Base-by-base conservation (phyloP, 495 filamentous ascomycete genomes). In the Penicillium macrosclerotiorum region DNA sequence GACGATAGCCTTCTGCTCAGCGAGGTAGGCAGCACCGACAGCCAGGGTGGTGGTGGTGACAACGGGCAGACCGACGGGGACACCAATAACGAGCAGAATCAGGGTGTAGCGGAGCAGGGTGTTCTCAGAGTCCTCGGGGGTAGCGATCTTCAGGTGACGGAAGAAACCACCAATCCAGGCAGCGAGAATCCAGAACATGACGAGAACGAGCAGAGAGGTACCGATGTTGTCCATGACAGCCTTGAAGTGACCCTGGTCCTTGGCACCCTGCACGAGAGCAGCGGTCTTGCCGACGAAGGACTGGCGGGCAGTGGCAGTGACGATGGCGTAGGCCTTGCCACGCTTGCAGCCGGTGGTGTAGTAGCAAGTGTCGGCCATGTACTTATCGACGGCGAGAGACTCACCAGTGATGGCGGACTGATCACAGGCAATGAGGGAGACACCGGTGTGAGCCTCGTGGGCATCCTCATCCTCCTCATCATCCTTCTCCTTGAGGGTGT, bases 191-290 rank as follows among this genome's bases (percentile, higher is more conserved):
- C 73, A 88, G 71, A 80, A 79, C 60, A 86, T 81, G 69, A 88
- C 84, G 41, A 88, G 70, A 59, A 88, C 83, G 47, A 86, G 71
- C 26, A 86, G 73, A 42, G 78, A 65, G 49, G 89, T 94, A 69
- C 84, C 83, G 49, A 88, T 88, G 63, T 79, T 82, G 78, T 88
- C 82, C 84, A 88, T 88, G 75, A 88, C 85, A 53, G 83, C 83
- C 72, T 88, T 88, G 80, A 88, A 88, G 71, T 88, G 84, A 75
- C 83, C 84, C 43, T 76, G 69, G 63, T 86, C 84, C 61, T 84
- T 70, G 54, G 84, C 83, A 52, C 83, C 83, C 62, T 86, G 77
- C 13, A 88, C 84, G 38, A 86, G 75, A 58, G 76, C 74, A 52
- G 84, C 84, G 44, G 83, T 88, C 60, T 80, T 79, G 67, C 84